Percentiles rank a stretch among this genome's conserved stretches.
Evolutionary conservation across 495 filamentous ascomycete species (phyloP).

Genomic region (Podospora australis): DNA sequence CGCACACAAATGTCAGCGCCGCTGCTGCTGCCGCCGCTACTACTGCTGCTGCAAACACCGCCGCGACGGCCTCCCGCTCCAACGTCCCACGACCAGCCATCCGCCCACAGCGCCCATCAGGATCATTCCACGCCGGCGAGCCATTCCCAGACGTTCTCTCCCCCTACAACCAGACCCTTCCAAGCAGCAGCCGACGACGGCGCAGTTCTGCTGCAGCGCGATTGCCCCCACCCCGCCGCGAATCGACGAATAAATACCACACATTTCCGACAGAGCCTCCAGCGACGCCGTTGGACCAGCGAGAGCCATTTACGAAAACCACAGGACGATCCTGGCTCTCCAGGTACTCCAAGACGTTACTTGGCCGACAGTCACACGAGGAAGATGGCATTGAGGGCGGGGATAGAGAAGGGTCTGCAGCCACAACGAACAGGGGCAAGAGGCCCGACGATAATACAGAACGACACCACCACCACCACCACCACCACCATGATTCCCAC

Average conservation of each 20-base stretch:
- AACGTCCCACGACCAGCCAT: conserved; percentile 9
- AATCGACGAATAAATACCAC: conserved; percentile 79
- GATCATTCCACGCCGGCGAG: conserved; percentile 46
- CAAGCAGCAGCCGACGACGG: conserved; percentile 8
- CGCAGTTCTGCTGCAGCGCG: conserved; percentile 10
- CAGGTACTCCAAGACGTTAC: conserved; percentile 8
- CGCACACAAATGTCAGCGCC: conserved; percentile 28
- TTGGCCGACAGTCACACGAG: conserved; percentile 11
- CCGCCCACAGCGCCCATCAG: conserved; percentile 24
- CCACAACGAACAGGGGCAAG: background rate
- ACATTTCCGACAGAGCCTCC: conserved; percentile 92
- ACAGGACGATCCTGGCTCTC: conserved; percentile 3
- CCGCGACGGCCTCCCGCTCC: conserved; percentile 18
- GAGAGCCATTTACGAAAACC: background rate
- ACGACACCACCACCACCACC: no score
- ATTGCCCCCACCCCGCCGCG: conserved; percentile 35
- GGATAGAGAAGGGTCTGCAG: background rate
- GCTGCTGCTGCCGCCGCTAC: conserved; percentile 23
- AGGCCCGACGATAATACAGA: conserved; percentile 14
- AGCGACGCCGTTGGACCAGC: conserved; percentile 48
- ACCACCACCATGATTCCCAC: conserved; percentile 22
- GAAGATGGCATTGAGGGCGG: background rate
- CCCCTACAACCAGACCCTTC: conserved; percentile 13
- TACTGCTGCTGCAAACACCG: conserved; percentile 15
- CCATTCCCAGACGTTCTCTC: conserved; percentile 33